phyloP scores from a whole-genome alignment of 1,284 basidiomycete species.

The Austroboletus novae-zelandiae region DNA sequence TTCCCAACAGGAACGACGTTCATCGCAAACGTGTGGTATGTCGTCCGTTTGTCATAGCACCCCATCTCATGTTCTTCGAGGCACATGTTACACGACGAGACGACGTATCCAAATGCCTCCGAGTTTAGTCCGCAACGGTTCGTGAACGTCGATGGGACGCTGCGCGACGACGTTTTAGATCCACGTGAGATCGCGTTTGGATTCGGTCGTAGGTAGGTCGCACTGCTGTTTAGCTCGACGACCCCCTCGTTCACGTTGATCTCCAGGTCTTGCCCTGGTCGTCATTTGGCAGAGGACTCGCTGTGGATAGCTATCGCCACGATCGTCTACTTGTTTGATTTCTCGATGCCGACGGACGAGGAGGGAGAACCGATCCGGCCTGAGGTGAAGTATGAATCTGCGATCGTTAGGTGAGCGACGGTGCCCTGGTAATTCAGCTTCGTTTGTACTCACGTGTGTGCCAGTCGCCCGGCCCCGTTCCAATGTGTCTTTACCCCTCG shows the following conservation, averaged over 20 bases:
- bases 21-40: conserved; percentile 3
- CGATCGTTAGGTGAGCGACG: conserved; percentile 1
- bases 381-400: background rate
- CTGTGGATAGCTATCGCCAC: conserved; percentile 3
- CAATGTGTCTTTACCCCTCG: conserved; percentile 3
- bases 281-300: conserved; percentile 3
- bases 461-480: conserved; percentile 1
- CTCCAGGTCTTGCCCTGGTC: conserved; percentile 3
- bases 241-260: background rate
- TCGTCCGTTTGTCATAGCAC: background rate
- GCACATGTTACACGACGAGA: conserved; percentile 6
- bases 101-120: conserved; percentile 1
- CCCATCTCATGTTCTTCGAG: background rate
- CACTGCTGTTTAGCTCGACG: background rate
- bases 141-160: background rate
- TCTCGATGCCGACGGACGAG: conserved; percentile 2
- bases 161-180: conserved; percentile 1
- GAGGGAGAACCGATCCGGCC: background rate
- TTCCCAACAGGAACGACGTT: conserved; percentile 5
- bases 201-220: conserved; percentile 4
- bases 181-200: conserved; percentile 7
- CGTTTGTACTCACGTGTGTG: background rate
- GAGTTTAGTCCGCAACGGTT: conserved; percentile 3
- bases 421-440: background rate
- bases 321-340: conserved; percentile 2